A percentile compares a stretch with the other conserved stretches of the same genome.
Evolutionary conservation across 1,284 basidiomycete species (phyloP).

Genomic region (Malassezia yamatoensis): DNA sequence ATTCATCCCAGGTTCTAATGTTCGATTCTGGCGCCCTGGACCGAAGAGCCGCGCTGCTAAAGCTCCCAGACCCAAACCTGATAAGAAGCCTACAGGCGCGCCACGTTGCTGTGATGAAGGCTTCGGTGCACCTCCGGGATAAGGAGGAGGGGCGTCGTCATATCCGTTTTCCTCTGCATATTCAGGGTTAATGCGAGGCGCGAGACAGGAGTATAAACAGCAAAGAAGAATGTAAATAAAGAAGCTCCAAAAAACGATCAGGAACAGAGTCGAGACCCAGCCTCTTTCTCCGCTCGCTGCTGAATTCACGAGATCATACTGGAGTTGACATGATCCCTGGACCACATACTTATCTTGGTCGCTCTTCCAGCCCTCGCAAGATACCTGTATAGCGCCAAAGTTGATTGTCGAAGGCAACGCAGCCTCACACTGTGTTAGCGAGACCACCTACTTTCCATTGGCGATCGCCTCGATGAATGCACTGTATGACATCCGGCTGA

Average conservation of each 20-base stretch:
- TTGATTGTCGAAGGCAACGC: conserved; percentile 4
- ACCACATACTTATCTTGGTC: conserved; percentile 7
- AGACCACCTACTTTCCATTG: conserved; percentile 7
- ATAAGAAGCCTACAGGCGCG: neutral
- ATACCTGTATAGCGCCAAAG: conserved; percentile 14
- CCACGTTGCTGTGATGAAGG: neutral
- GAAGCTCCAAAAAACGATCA: conserved; percentile 9
- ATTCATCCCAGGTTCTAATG: neutral
- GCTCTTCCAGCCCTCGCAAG: conserved; percentile 15
- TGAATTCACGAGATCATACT: conserved; percentile 5
- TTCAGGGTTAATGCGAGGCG: neutral
- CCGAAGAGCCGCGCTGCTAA: conserved; percentile 6
- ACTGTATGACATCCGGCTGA: conserved; percentile 6
- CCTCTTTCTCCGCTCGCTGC: neutral
- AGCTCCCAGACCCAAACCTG: conserved; percentile 12
- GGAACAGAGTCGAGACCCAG: neutral
- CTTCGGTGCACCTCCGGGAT: neutral
- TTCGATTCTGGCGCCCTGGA: neutral
- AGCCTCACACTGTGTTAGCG: conserved; percentile 8
- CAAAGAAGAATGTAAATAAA: conserved; percentile 10
- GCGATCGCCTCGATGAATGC: conserved; percentile 2
- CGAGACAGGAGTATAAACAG: conserved; percentile 7
- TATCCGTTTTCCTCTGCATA: neutral
- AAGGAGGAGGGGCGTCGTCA: conserved; percentile 5
- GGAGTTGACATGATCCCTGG: conserved; percentile 11